phyloP scores from a whole-genome alignment of 352 stramenopile genomes.

The Phytophthora melonis region DNA sequence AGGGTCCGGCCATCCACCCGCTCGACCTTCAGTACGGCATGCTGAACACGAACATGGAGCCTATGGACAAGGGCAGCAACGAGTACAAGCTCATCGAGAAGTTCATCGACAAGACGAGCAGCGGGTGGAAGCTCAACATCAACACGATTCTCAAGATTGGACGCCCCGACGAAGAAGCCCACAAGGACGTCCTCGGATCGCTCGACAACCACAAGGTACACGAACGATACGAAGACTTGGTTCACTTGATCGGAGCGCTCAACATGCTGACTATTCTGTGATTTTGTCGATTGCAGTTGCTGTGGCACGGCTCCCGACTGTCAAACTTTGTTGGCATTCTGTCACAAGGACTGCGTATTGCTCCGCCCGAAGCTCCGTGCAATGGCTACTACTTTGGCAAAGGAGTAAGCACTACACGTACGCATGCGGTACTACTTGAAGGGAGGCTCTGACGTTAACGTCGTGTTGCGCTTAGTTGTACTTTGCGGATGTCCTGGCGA shows the following conservation, averaged over 20 bases:
- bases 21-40: slow-evolving; percentile 64
- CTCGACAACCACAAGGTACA: slow-evolving; percentile 69
- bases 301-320: slow-evolving; percentile 71
- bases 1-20: slow-evolving; percentile 42
- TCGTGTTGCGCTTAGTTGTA: slow-evolving; percentile 52
- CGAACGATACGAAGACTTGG: not conserved
- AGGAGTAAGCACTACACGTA: slow-evolving; percentile 40
- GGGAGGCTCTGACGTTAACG: not conserved
- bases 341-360: slow-evolving; percentile 71
- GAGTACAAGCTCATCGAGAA: slow-evolving; percentile 69
- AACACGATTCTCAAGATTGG: slow-evolving; percentile 62
- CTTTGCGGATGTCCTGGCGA: slow-evolving; percentile 70
- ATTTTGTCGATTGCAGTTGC: slow-evolving; percentile 31
- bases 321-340: slow-evolving; percentile 80
- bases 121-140: slow-evolving; percentile 54
- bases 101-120: slow-evolving; percentile 68
- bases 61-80: slow-evolving; percentile 37
- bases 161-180: slow-evolving; percentile 54
- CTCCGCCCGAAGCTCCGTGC: slow-evolving; percentile 64
- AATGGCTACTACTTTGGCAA: slow-evolving; percentile 81
- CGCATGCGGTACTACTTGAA: not conserved
- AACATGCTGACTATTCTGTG: slow-evolving; percentile 2
- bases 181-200: slow-evolving; percentile 46
- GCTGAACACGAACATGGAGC: slow-evolving; percentile 60
- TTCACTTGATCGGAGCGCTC: not conserved